Evolutionary conservation across 2,329 filamentous ascomycete species (phyloP).

Genomic region (Escovopsis sp.): DNA sequence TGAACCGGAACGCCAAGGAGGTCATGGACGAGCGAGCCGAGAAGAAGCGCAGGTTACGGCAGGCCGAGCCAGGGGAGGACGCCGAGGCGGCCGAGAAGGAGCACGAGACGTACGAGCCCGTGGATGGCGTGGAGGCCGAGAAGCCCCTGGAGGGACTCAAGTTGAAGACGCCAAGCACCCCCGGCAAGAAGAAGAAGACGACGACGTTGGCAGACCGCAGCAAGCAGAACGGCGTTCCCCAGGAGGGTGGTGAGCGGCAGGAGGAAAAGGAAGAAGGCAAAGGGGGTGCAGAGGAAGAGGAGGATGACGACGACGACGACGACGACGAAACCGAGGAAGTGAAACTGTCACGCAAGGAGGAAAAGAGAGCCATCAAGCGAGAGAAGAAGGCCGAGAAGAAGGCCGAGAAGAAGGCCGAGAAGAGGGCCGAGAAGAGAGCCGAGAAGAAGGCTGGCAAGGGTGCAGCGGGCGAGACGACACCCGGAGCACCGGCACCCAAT

Average conservation of each 20-base stretch:
- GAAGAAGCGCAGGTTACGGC: constrained; percentile 68
- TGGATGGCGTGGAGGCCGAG: constrained; percentile 42
- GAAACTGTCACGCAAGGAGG: constrained; percentile 37
- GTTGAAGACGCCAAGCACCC: constrained; percentile 25
- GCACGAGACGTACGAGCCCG: constrained; percentile 27
- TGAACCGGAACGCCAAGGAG: constrained; percentile 74
- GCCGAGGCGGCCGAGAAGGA: constrained; percentile 27
- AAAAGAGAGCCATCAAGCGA: constrained; percentile 34
- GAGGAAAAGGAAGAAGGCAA: constrained; percentile 16
- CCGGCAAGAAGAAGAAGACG: constrained; percentile 39
- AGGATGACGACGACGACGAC: constrained; percentile 12
- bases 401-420: constrained; percentile 14
- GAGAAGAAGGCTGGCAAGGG: no score
- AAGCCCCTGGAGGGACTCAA: constrained; percentile 50
- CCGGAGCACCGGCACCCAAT: constrained; percentile 7
- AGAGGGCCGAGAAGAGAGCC: constrained; percentile 12
- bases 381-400: constrained; percentile 24
- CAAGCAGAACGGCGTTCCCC: constrained; percentile 18
- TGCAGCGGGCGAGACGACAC: constrained; percentile 2
- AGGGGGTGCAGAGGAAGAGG: background rate
- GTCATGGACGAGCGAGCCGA: constrained; percentile 67
- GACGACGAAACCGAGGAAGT: constrained; percentile 28
- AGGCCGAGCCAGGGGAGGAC: constrained; percentile 34
- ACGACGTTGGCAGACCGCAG: no score
- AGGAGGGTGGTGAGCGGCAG: constrained; percentile 36